Evolutionary conservation across 139 green algal genomes (phyloP).

Genomic region (Micractinium conductrix): DNA sequence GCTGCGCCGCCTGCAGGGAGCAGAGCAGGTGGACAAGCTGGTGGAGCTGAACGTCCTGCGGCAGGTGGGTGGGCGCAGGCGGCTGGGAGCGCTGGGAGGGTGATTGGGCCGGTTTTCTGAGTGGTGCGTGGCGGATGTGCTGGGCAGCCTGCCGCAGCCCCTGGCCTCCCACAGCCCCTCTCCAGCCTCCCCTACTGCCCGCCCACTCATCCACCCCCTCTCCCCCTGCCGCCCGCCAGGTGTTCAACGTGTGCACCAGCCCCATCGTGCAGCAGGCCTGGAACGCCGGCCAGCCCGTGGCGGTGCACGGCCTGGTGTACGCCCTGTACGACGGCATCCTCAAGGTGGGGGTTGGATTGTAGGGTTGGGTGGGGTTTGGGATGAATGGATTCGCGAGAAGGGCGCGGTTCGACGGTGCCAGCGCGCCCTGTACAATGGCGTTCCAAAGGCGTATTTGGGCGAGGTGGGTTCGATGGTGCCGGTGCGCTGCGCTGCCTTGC

Average conservation of each 20-base stretch:
- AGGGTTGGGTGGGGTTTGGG: too few relatives aligned
- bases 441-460: background rate
- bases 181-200: too few relatives aligned
- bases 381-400: too few relatives aligned
- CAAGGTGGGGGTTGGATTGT: conserved; percentile 3
- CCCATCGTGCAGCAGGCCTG: conserved; percentile 80
- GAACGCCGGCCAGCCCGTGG: conserved; percentile 71
- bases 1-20: conserved; percentile 47
- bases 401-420: too few relatives aligned
- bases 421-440: background rate
- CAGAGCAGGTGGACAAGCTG: conserved; percentile 50
- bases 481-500: background rate
- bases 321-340: conserved; percentile 64
- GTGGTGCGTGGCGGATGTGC: too few relatives aligned
- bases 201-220: background rate
- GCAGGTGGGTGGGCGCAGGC: conserved; percentile 32
- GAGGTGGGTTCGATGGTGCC: background rate
- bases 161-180: background rate
- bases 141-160: background rate
- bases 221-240: conserved; percentile 49
- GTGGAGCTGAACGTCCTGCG: conserved; percentile 62
- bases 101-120: too few relatives aligned
- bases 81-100: background rate
- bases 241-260: conserved; percentile 79
- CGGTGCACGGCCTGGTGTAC: conserved; percentile 80